These are phyloP conservation scores for Picea sitchensis DNA, from an alignment of 75 land plant species.

Conservation along the genomic window DNA sequence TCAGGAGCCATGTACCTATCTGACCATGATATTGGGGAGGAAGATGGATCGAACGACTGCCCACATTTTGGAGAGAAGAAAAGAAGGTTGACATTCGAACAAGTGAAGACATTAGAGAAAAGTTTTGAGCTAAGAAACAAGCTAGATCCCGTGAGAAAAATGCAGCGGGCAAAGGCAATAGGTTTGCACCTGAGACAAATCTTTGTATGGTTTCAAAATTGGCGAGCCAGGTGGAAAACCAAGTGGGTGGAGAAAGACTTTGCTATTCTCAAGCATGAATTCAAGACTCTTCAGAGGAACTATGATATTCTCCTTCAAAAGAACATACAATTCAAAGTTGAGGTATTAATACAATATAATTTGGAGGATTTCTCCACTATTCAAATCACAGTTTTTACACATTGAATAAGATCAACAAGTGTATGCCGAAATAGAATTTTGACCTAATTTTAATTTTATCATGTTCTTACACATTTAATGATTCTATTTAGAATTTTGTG, in stretches of 20 bases:
- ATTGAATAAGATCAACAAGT: too few relatives aligned
- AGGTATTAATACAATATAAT: background rate
- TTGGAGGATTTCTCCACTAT: background rate
- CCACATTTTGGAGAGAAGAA: background rate
- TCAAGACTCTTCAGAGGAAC: background rate
- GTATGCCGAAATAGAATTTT: too few relatives aligned
- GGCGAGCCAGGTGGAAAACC: background rate
- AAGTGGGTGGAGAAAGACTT: constrained; percentile 4
- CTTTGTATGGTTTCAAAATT: constrained; percentile 4
- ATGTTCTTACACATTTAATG: too few relatives aligned
- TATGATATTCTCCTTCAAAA: too few relatives aligned
- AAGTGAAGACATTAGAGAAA: background rate
- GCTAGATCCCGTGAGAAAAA: background rate
- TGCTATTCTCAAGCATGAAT: background rate
- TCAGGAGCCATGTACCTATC: background rate
- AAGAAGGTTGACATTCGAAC: background rate
- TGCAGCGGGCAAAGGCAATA: background rate
- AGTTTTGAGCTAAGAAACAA: background rate
- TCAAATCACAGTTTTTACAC: background rate
- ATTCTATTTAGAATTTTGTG: too few relatives aligned
- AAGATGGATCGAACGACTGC: background rate
- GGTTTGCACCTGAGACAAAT: constrained; percentile 5
- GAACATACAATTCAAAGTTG: too few relatives aligned
- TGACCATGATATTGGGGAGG: background rate
- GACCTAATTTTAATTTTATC: too few relatives aligned